Base-by-base conservation (phyloP, 345 rosid species). In the Salix udensis region DNA sequence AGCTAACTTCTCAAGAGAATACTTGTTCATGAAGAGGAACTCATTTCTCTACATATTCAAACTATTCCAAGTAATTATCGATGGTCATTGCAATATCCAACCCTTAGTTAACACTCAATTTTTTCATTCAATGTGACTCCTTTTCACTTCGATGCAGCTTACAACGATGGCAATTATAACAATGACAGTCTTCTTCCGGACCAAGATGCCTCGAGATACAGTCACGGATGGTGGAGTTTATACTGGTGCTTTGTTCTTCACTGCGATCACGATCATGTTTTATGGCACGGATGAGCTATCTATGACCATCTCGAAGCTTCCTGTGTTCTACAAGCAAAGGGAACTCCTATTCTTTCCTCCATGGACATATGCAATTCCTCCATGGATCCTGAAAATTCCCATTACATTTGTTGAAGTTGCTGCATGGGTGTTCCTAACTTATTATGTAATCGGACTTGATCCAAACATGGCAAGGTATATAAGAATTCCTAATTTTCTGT, bases 321-420 rank as follows among this genome's bases (percentile, higher is more conserved):
- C 97, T 15, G 90, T 92, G 68, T 92, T 94, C 73, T 94, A 87
- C 89, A 94, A 92, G 82, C 96, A 92, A 83, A 84, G 96, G 75
- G 94, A 89, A 69, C 85, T 88, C 18, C 81, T 84, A 24, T 94
- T 92, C 88, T 92, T 78, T 82, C 97, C 98, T 48, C 52, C 96
- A 4, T 92, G 97, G 98, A 87, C 89, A 4, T 92, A 88, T 83
- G 84, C 94, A 79, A 72, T 94, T 58, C 97, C 98, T 9, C 40
- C 91, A 46, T 94, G 98, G 97, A 86, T 94, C 73, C 85, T 92
- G 53, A 88, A 92, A 82, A 88, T 89, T 67, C 97, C 98, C 8
- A 74, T 91, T 68, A 74, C 93, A 42, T 80, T 92, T 24, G 23
- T 87, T 36, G 98, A 92, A 85, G 94, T 88, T 30, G 88, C 84